These are phyloP conservation scores for Magnaporthiopsis incrustans DNA, from an alignment of 2,329 filamentous ascomycete species.

Conservation along the genomic window DNA sequence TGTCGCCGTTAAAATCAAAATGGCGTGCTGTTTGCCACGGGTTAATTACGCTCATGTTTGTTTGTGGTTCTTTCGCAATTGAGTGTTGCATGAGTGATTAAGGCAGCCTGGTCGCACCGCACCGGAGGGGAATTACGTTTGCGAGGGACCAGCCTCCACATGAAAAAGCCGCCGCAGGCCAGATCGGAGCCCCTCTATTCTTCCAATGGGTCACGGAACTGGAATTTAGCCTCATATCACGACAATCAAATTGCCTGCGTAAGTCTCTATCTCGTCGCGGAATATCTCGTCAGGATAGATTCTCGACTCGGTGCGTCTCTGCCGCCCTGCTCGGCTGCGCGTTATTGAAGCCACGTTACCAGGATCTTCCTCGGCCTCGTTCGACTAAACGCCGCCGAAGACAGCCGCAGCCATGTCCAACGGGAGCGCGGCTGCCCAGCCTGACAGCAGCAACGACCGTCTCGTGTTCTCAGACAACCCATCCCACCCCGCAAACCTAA, in stretches of 20 bases:
- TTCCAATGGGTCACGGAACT: not conserved
- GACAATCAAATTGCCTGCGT: not conserved
- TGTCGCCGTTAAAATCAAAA: not conserved
- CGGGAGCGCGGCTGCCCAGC: not conserved
- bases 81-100: not conserved
- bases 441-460: conserved; percentile 33
- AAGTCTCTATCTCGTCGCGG: not conserved
- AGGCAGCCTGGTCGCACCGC: not conserved
- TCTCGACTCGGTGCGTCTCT: not conserved
- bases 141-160: not conserved
- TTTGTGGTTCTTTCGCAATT: not conserved
- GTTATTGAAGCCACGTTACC: not conserved
- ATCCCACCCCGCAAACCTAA: conserved; percentile 88
- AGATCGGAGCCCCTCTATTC: not conserved
- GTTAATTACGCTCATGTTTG: not conserved
- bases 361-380: not conserved
- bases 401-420: conserved; percentile 1
- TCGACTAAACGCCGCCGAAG: not conserved
- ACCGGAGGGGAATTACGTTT: not conserved
- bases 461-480: conserved; percentile 59
- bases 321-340: too few species aligned
- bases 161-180: not conserved
- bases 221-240: conserved; percentile 4
- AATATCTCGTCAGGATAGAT: not conserved
- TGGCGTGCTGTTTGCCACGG: not conserved